Evolutionary conservation across 257 asterid species (phyloP), one percentile per base, ranked within the genome.

Genomic region (Rhazya stricta): DNA sequence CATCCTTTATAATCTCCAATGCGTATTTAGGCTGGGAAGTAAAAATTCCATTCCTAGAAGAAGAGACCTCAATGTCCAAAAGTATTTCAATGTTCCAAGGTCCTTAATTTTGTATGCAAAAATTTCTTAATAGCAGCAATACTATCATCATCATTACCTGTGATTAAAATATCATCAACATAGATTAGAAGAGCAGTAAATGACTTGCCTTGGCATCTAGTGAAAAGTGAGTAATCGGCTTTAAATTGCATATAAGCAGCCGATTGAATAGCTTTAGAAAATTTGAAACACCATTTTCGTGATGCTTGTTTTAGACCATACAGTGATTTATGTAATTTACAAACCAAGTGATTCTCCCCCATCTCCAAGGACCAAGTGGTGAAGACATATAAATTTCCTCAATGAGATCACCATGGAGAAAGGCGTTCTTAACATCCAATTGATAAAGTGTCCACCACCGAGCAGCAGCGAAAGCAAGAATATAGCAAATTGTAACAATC

Each of bases 81-180:
- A n/a, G n/a, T n/a, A n/a, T n/a, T n/a, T n/a, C n/a, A n/a, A n/a
- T n/a, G n/a, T n/a, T n/a, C 70, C 56, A 58, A 58, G 65, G 13
- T 8, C 34, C 2, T 18, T 58, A 58, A 58, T 58, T 58, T 6
- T 2, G 3, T 58, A 58, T 58, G 27, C 12, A 74, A 27, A 36
- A 56, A 74, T 2, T 37, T 8, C 23, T 74, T 74, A 9, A 58
- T 0, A 4, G 36, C 13, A 36, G 32, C 0, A 7, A 74, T 57
- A n/a, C 25, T 29, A 39, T 41, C 9, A 0, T 36, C 23, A 42
- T 61, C 70, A 60, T 58, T 74, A 0, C 77, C 57, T 0, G 70
- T 56, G 10, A 74, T 57, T 16, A 45, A 74, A 5, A 39, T 57
- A 58, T 74, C 77, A 58, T 74, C 77, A 16, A 74, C 54, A 74